Conservation (phyloP, 352 stramenopile genomes). For the Thalassiosira hispida region DNA sequence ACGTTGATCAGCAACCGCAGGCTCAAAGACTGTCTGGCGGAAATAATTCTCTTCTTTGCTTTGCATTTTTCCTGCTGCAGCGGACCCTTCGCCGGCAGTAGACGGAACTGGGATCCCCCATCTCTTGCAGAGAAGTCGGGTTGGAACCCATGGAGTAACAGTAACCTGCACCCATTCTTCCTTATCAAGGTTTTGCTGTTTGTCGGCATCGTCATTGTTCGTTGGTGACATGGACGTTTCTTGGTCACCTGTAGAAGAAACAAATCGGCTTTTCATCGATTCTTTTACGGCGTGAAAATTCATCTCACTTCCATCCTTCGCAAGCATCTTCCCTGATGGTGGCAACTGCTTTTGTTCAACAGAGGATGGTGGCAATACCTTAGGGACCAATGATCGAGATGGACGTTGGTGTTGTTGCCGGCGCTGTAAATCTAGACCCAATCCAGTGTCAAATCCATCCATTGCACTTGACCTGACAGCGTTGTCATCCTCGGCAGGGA, state of each 20-base stretch:
- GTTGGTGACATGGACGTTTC: not conserved
- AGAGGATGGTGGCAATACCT: conserved; percentile 14
- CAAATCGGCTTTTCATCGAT: conserved; percentile 77
- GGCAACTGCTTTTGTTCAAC: conserved; percentile 12
- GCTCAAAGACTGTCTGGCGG: conserved; percentile 60
- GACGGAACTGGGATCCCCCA: conserved; percentile 62
- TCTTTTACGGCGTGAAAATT: conserved; percentile 51
- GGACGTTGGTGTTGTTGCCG: conserved; percentile 2
- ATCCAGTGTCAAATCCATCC: conserved; percentile 30
- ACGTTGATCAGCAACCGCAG: conserved; percentile 20
- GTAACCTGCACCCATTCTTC: conserved; percentile 48
- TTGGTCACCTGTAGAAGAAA: conserved; percentile 24
- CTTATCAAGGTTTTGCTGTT: conserved; percentile 17
- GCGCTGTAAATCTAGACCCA: conserved; percentile 32
- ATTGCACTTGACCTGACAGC: conserved; percentile 12
- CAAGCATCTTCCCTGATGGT: conserved; percentile 19
- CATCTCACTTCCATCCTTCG: conserved; percentile 25
- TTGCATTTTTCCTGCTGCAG: not conserved
- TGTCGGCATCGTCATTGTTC: conserved; percentile 21
- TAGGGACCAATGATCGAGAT: conserved; percentile 10
- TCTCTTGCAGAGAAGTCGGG: conserved; percentile 76
- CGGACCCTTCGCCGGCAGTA: not conserved
- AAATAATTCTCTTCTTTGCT: conserved; percentile 71
- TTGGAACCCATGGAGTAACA: conserved; percentile 55
- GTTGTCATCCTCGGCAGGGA: conserved; percentile 51